Conservation (phyloP, 768 basidiomycete genomes). For the Candolleomyces eurysporus region DNA sequence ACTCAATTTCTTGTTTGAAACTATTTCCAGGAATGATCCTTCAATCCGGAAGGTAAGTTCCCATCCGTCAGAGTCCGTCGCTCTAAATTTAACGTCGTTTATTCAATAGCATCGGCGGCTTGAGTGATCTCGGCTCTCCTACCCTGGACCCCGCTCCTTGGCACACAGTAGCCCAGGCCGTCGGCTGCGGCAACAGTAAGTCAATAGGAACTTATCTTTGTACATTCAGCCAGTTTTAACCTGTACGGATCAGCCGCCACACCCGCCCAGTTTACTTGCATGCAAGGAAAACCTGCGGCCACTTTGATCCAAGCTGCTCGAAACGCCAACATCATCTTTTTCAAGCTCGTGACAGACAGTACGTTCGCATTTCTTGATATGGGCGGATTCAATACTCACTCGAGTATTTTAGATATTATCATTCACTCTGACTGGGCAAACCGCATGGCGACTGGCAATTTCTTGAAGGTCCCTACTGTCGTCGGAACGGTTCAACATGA, state of each 20-base stretch:
- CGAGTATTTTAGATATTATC: constrained; percentile 24
- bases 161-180: constrained; percentile 26
- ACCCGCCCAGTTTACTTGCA: constrained; percentile 32
- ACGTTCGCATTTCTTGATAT: background rate
- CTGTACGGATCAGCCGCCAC: constrained; percentile 13
- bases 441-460: constrained; percentile 25
- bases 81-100: background rate
- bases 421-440: constrained; percentile 28
- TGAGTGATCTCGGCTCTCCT: constrained; percentile 7
- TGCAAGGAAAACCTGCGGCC: constrained; percentile 30
- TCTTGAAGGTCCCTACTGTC: constrained; percentile 28
- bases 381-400: background rate
- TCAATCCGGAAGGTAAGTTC: constrained; percentile 33
- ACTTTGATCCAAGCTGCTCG: constrained; percentile 31
- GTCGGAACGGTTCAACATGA: constrained; percentile 33
- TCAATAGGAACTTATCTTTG: background rate
- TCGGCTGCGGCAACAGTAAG: constrained; percentile 33
- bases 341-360: constrained; percentile 32
- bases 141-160: constrained; percentile 23
- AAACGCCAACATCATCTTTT: constrained; percentile 23
- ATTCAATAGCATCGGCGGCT: constrained; percentile 12
- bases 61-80: background rate
- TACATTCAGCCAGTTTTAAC: background rate
- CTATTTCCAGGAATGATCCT: constrained; percentile 27
- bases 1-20: background rate